Evolutionary conservation across 2,329 filamentous ascomycete genomes (phyloP).

Genomic region (Claviceps monticola): DNA sequence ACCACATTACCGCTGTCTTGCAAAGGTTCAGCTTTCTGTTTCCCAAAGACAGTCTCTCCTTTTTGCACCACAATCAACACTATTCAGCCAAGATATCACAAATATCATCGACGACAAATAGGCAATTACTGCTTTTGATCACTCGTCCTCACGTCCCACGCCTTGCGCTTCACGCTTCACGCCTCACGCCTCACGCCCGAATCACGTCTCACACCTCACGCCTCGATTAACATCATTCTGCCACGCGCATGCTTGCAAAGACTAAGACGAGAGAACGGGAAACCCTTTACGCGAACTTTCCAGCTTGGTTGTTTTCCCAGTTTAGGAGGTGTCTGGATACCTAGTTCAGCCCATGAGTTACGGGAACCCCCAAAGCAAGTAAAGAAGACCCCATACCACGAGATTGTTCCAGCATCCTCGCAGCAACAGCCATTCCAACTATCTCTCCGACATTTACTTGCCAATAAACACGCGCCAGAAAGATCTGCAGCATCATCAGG

Average conservation of each 20-base stretch:
- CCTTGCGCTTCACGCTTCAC: neutral
- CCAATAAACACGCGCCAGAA: neutral
- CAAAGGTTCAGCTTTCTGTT: neutral
- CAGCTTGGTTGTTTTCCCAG: neutral
- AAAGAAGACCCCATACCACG: neutral
- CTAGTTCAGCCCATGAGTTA: neutral
- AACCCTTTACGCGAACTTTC: neutral
- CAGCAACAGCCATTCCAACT: neutral
- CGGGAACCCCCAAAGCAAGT: constrained; percentile 3
- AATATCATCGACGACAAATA: neutral
- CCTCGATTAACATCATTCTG: neutral
- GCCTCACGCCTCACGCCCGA: neutral
- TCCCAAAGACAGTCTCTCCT: neutral
- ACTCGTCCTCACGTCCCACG: neutral
- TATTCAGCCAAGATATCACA: neutral
- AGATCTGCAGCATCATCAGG: neutral
- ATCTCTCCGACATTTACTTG: neutral
- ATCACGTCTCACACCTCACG: neutral
- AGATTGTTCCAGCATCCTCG: neutral
- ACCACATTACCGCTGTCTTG: neutral
- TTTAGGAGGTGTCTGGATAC: neutral
- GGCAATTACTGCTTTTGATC: too few species aligned
- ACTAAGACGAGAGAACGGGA: neutral
- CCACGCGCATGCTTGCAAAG: too few species aligned
- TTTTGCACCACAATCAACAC: neutral